phyloP scores from a whole-genome alignment of 768 basidiomycete species.

The Suillus subalutaceus region DNA sequence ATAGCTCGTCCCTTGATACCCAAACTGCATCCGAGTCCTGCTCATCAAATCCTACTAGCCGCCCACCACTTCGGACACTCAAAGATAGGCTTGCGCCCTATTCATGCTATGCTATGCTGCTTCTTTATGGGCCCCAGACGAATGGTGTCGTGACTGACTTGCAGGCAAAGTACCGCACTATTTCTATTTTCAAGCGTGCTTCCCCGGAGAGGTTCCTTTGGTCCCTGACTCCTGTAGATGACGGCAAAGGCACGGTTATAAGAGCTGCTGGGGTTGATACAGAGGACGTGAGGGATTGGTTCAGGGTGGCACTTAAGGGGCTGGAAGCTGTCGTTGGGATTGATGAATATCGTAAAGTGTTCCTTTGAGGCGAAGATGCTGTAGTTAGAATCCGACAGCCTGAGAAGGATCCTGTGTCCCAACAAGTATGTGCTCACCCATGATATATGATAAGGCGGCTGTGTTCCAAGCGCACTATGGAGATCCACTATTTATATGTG shows the following conservation, averaged over 20 bases:
- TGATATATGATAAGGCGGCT: neutral
- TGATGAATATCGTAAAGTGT: conserved; percentile 67
- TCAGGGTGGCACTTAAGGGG: conserved; percentile 54
- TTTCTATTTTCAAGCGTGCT: conserved; percentile 61
- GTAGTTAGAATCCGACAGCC: neutral
- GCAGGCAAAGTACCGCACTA: conserved; percentile 47
- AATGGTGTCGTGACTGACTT: conserved; percentile 52
- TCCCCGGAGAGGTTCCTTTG: conserved; percentile 72
- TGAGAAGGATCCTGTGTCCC: neutral
- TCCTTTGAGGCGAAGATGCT: conserved; percentile 40
- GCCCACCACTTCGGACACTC: conserved; percentile 48
- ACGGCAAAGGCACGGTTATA: conserved; percentile 56
- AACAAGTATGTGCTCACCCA: neutral
- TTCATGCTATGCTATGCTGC: conserved; percentile 85
- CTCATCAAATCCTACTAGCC: conserved; percentile 17
- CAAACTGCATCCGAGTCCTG: neutral
- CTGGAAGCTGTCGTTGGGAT: conserved; percentile 58
- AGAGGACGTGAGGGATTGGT: conserved; percentile 73
- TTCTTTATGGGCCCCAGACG: conserved; percentile 75
- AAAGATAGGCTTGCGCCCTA: conserved; percentile 74
- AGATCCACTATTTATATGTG: conserved; percentile 1
- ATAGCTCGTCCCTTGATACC: conserved; percentile 39
- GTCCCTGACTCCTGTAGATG: conserved; percentile 69
- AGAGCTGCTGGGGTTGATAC: conserved; percentile 78
- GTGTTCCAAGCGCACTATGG: neutral